Base-by-base conservation (phyloP, 371 early-diverging fungal species). In the Aphelidium insulamus region DNA sequence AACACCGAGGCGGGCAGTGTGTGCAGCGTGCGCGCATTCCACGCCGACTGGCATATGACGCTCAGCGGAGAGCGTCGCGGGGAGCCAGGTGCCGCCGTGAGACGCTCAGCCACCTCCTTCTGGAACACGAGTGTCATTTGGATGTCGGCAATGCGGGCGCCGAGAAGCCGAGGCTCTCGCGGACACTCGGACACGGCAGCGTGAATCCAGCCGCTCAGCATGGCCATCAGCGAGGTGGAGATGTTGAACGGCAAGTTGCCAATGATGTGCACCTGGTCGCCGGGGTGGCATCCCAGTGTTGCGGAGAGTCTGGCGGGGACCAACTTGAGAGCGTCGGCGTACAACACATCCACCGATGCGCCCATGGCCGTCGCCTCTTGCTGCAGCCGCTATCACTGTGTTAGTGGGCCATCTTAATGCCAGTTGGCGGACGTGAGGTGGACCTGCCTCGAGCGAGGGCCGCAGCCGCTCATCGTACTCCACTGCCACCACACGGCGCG, bases 51-150 rank as follows among this genome's bases (percentile, higher is more conserved):
- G n/a, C 14, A 5, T 24, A 33, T 18, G n/a, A 33, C 24, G 4
- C 12, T 12, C n/a, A 33, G 3, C 0, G 23, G 34, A 16, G 26
- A 25, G 2, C 34, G 22, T n/a, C 4, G 14, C 0, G 22, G 5
- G 1, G 24, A 4, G 1, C 26, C 11, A 0, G 34, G 22, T 0
- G 24, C 19, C 9, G 34, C 34, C n/a, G 18, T n/a, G 14, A 33
- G 11, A 4, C 34, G 34, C 24, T 33, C 19, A 3, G 24, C 34
- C 17, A 33, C 34, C 15, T 33, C 34, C 4, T 15, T 10, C n/a
- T 33, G 34, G 34, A 33, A 33, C 34, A 33, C 24, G 26, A 33
- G 26, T 18, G 26, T 26, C 34, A 33, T 33, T 11, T 33, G 23
- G 3, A 12, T 20, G 3, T 2, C 0, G 26, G 9, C 26, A 12